These are phyloP conservation scores for Aspergillus sp. DNA, from an alignment of 2,329 filamentous ascomycete genomes.

Conservation along the genomic window DNA sequence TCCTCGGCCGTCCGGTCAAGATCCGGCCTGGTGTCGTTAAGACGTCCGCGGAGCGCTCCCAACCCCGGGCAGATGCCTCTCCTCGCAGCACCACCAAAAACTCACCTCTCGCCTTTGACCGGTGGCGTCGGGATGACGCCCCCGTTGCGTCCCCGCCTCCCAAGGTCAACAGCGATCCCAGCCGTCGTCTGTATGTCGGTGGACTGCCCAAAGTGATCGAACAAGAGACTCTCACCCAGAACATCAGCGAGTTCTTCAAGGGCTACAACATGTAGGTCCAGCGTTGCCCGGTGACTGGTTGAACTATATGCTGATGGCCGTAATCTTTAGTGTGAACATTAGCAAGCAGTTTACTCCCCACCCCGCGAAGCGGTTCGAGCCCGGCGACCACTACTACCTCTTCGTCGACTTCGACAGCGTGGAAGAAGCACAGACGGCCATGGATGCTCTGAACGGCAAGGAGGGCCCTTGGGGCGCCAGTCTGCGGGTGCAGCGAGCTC, in stretches of 20 bases:
- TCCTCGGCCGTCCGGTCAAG: constrained; percentile 61
- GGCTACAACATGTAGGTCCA: constrained; percentile 42
- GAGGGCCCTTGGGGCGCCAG: constrained; percentile 41
- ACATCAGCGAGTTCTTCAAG: constrained; percentile 46
- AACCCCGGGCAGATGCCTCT: constrained; percentile 19
- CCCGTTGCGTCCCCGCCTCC: constrained; percentile 25
- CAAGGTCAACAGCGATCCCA: constrained; percentile 35
- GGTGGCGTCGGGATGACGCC: constrained; percentile 45
- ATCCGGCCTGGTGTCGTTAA: constrained; percentile 66
- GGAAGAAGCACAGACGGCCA: constrained; percentile 55
- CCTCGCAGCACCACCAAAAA: constrained; percentile 19
- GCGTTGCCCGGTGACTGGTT: background rate
- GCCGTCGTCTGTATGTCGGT: constrained; percentile 48
- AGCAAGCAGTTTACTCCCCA: constrained; percentile 59
- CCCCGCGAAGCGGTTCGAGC: constrained; percentile 52
- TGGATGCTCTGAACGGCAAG: constrained; percentile 43
- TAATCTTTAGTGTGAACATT: constrained; percentile 39
- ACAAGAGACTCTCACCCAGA: constrained; percentile 41
- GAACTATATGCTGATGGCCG: constrained; percentile 4
- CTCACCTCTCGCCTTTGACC: constrained; percentile 35
- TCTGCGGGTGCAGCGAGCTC: constrained; percentile 40
- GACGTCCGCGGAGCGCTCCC: constrained; percentile 31
- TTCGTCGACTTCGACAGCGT: constrained; percentile 62
- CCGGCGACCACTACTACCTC: constrained; percentile 61
- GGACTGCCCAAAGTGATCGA: constrained; percentile 46